Conservation (phyloP, 2,329 filamentous ascomycete genomes). For the Fusarium mundagurra region DNA sequence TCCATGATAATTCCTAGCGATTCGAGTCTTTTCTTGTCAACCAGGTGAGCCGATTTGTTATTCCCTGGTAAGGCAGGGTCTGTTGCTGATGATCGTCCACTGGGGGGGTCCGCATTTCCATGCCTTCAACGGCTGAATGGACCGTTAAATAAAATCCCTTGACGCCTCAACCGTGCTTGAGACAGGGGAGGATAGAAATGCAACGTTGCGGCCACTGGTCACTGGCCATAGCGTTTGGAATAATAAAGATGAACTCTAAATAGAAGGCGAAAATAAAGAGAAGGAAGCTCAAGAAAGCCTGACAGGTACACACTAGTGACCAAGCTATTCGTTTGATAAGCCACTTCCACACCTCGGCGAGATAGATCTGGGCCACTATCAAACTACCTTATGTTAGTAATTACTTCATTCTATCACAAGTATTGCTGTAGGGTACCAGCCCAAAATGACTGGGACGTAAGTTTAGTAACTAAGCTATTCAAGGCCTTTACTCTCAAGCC, state of each 20-base stretch:
- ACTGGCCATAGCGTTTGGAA: background rate
- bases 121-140: background rate
- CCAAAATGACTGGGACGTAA: background rate
- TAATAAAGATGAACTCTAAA: background rate
- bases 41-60: conserved; percentile 1
- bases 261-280: background rate
- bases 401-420: background rate
- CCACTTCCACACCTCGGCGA: background rate
- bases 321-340: background rate
- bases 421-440: background rate
- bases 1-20: background rate
- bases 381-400: background rate
- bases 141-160: background rate
- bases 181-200: background rate
- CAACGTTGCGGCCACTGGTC: conserved; percentile 1
- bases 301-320: background rate
- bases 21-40: background rate
- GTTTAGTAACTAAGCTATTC: background rate
- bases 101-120: conserved; percentile 12
- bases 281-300: background rate
- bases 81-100: conserved; percentile 1
- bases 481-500: background rate
- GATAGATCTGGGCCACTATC: background rate
- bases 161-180: conserved; percentile 24
- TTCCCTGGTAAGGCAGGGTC: background rate